These are phyloP conservation scores for Aspergillus olivimuriae DNA, from an alignment of 495 filamentous ascomycete genomes.

Conservation along the genomic window DNA sequence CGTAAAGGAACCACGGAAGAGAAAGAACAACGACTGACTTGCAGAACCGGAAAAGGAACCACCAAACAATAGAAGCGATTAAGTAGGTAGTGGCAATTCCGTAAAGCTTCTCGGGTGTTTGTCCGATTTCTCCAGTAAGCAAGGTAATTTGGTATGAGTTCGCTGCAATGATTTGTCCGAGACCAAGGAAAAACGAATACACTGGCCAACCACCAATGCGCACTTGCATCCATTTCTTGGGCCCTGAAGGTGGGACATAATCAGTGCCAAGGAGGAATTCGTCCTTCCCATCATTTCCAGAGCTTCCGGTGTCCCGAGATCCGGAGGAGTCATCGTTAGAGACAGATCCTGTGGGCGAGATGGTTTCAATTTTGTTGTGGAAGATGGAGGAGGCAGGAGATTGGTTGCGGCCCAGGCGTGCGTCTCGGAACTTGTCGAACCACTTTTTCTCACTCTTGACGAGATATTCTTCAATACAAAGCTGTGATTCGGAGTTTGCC, in stretches of 20 bases:
- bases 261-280: slow-evolving; percentile 59
- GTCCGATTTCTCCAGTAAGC: slow-evolving; percentile 56
- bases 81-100: slow-evolving; percentile 60
- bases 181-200: slow-evolving; percentile 60
- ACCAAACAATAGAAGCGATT: slow-evolving; percentile 57
- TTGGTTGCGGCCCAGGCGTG: slow-evolving; percentile 44
- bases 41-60: slow-evolving; percentile 55
- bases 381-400: slow-evolving; percentile 40
- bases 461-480: slow-evolving; percentile 64
- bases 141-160: slow-evolving; percentile 71
- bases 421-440: slow-evolving; percentile 58
- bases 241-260: slow-evolving; percentile 60
- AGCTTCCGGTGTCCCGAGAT: slow-evolving; percentile 32
- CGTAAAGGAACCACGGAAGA: slow-evolving; percentile 58
- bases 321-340: slow-evolving; percentile 32
- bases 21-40: slow-evolving; percentile 57
- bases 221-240: slow-evolving; percentile 48
- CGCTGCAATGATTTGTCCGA: slow-evolving; percentile 64
- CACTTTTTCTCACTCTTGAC: slow-evolving; percentile 66
- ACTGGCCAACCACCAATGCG: slow-evolving; percentile 61
- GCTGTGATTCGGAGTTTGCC: slow-evolving; percentile 48
- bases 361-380: slow-evolving; percentile 23
- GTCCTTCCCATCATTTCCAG: slow-evolving; percentile 23
- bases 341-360: slow-evolving; percentile 30
- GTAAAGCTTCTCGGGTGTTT: slow-evolving; percentile 59